A percentile compares a stretch with the other conserved stretches of the same genome.
phyloP scores from a whole-genome alignment of 768 basidiomycete genomes.

The Tylopilus felleus region DNA sequence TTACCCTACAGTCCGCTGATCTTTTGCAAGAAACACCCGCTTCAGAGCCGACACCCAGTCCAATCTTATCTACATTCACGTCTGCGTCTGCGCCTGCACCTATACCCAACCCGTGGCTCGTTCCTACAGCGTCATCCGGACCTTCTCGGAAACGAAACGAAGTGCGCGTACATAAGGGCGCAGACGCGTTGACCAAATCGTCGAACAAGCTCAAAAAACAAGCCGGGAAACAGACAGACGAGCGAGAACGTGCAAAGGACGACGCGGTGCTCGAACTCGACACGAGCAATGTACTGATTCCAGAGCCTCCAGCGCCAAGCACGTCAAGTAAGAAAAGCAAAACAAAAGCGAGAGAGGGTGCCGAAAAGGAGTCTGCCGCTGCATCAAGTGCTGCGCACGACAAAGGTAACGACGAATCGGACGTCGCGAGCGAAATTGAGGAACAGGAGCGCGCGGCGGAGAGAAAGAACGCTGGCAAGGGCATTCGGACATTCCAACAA shows the following conservation, averaged over 20 bases:
- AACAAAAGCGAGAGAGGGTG: conserved; percentile 11
- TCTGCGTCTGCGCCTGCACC: background rate
- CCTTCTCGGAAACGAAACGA: conserved; percentile 70
- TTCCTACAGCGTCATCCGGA: conserved; percentile 39
- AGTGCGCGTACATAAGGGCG: conserved; percentile 65
- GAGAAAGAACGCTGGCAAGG: conserved; percentile 40
- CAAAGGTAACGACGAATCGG: conserved; percentile 42
- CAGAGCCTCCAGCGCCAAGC: conserved; percentile 5
- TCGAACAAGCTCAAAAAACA: conserved; percentile 74
- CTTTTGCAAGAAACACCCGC: conserved; percentile 37
- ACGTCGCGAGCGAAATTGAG: conserved; percentile 64
- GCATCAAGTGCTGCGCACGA: background rate
- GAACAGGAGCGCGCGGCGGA: conserved; percentile 56
- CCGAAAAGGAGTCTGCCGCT: conserved; percentile 6
- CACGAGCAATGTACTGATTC: conserved; percentile 16
- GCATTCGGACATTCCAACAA: conserved; percentile 75
- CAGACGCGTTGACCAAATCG: conserved; percentile 57
- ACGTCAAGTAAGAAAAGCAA: conserved; percentile 13
- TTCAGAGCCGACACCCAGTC: conserved; percentile 5
- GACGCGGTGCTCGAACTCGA: conserved; percentile 83
- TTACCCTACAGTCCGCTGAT: conserved; percentile 60
- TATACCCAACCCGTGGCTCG: conserved; percentile 80
- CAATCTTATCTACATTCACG: conserved; percentile 17
- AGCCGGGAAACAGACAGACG: conserved; percentile 51
- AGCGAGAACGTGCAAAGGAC: conserved; percentile 56